phyloP scores from a whole-genome alignment of 441 rosid species.

The Populus hybrid region DNA sequence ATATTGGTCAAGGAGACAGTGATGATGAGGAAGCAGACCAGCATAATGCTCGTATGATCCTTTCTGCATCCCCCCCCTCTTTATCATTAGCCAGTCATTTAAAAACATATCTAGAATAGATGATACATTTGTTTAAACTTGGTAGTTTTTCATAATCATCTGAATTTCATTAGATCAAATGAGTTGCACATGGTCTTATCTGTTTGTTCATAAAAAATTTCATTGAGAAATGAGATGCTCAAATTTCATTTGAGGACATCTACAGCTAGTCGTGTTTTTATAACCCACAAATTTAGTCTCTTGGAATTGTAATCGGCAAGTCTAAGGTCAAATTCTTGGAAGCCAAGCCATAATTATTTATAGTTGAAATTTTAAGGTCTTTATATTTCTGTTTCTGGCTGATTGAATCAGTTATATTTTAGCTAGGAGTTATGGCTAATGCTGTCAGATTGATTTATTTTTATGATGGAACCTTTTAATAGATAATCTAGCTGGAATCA shows the following conservation, averaged over 20 bases:
- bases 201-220: not conserved
- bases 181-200: not conserved
- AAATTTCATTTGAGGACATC: not conserved
- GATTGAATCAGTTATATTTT: conserved; percentile 12
- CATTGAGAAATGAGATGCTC: not conserved
- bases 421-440: conserved; percentile 2
- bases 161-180: not conserved
- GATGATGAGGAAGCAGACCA: conserved; percentile 65
- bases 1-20: conserved; percentile 57
- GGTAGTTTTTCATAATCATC: not conserved
- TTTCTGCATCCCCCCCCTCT: conserved; percentile 13
- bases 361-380: not conserved
- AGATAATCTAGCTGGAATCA: conserved; percentile 84
- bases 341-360: not conserved
- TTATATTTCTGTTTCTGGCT: not conserved
- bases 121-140: not conserved
- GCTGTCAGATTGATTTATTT: conserved; percentile 9
- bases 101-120: not conserved
- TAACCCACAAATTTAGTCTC: not conserved
- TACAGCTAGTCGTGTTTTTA: not conserved
- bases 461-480: conserved; percentile 26
- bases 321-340: not conserved
- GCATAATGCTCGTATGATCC: conserved; percentile 39
- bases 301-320: not conserved
- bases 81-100: not conserved